Evolutionary conservation across 192 early-diverging fungal genomes (phyloP), one percentile per base, ranked within the genome.

Genomic region (Backusella circina): DNA sequence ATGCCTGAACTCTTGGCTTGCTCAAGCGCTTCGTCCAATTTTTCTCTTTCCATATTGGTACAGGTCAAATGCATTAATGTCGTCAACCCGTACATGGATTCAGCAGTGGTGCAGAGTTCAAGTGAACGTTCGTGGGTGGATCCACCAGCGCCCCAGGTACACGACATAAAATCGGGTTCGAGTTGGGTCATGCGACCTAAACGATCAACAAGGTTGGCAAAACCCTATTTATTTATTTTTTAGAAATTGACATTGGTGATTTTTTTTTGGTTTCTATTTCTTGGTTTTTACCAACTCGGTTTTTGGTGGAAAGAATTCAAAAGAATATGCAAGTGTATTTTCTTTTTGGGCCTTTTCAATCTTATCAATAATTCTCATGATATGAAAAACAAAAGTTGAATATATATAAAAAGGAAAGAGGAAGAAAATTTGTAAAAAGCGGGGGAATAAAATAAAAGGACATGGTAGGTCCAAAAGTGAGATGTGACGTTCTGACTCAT

Each of bases 241-340:
- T 38, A 69, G 18, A 38, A 39, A 35, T n/a, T 39, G n/a, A 18
- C 13, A 64, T 64, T 73, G 33, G 5, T 75, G 10, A 16, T 36
- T 39, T 16, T 64, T 23, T 12, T 35, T 21, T 68, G 21, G n/a
- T n/a, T n/a, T 68, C 35, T 10, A 36, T 37, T 10, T 36, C n/a
- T n/a, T n/a, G n/a, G n/a, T n/a, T 72, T 50, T 75, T 84, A 84
- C 86, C 75, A 88, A 86, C 74, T 90, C 91, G 30, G 97, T 99
- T 82, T 96, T 99, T 78, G 97, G 97, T 47, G 97, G 96, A 73
- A 98, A 99, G 88, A 93, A 99, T 85, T 99, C 97, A 76, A 99
- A 98, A 33, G 96, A 97, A 85, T 90, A 92, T 65, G 84, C 82
- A 30, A 88, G 84, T 57, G 82, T 85, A 38, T 88, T 84, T 33